Conservation (phyloP, 2,329 filamentous ascomycete species). For the Ceratocystis papillata region DNA sequence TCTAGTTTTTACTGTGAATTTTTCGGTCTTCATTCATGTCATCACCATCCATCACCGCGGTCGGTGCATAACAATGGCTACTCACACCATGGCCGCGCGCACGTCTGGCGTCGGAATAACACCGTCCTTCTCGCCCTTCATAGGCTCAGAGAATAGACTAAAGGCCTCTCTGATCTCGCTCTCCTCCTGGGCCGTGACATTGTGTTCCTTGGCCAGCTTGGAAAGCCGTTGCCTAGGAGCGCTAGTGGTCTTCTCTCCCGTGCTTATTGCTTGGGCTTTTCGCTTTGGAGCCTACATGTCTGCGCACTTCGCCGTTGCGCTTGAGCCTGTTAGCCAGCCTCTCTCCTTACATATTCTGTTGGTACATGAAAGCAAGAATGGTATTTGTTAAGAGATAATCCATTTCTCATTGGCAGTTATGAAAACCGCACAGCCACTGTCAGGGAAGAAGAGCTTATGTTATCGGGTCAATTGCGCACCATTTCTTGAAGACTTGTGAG, state of each 20-base stretch:
- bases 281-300: conserved; percentile 33
- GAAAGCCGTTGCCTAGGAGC: conserved; percentile 50
- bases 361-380: neutral
- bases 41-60: no score
- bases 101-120: conserved; percentile 58
- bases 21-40: no score
- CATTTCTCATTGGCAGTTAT: no score
- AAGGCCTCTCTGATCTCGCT: conserved; percentile 86
- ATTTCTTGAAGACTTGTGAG: neutral
- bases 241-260: conserved; percentile 32
- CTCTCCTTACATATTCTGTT: neutral
- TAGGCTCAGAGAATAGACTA: conserved; percentile 63
- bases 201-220: conserved; percentile 85
- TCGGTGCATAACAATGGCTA: conserved; percentile 22
- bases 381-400: neutral
- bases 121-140: conserved; percentile 60
- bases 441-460: neutral
- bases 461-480: neutral
- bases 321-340: neutral
- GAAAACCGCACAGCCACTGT: no score
- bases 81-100: conserved; percentile 61
- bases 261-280: conserved; percentile 38
- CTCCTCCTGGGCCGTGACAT: conserved; percentile 74
- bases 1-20: no score
- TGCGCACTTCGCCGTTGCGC: neutral